A percentile compares a stretch with the other conserved stretches of the same genome.
Conservation (phyloP, 2,329 filamentous ascomycete genomes). For the Endoconidiophora polonica region DNA sequence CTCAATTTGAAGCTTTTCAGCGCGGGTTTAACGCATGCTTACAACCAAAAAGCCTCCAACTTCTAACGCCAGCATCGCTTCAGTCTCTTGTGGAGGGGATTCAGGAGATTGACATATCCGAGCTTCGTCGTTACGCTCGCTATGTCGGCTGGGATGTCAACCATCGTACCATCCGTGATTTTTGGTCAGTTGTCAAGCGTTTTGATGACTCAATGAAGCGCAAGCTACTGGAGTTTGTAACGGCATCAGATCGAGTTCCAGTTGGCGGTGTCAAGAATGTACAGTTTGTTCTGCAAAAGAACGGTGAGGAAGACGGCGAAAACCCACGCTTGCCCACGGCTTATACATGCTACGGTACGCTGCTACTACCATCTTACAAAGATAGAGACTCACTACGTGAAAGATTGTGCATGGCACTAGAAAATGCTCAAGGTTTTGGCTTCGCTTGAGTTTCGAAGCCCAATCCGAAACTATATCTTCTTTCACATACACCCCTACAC, state of each 20-base stretch:
- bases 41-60: slow-evolving; percentile 48
- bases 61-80: slow-evolving; percentile 56
- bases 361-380: slow-evolving; percentile 71
- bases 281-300: slow-evolving; percentile 68
- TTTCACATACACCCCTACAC: no score
- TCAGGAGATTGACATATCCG: slow-evolving; percentile 60
- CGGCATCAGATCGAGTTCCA: slow-evolving; percentile 76
- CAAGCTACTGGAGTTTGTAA: slow-evolving; percentile 81
- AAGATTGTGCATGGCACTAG: slow-evolving; percentile 69
- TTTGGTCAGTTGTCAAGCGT: slow-evolving; percentile 64
- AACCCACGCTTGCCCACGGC: slow-evolving; percentile 58
- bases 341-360: slow-evolving; percentile 81
- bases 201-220: slow-evolving; percentile 55
- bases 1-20: slow-evolving; percentile 67
- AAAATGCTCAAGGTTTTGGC: slow-evolving; percentile 81
- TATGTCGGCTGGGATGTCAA: slow-evolving; percentile 68
- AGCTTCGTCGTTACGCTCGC: slow-evolving; percentile 51
- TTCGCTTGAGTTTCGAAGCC: slow-evolving; percentile 36
- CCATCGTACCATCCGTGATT: slow-evolving; percentile 56
- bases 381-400: slow-evolving; percentile 51
- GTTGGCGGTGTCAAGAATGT: slow-evolving; percentile 71
- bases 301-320: slow-evolving; percentile 43
- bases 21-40: slow-evolving; percentile 66
- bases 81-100: slow-evolving; percentile 71
- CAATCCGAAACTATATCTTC: no score